Evolutionary conservation across 2,329 filamentous ascomycete species (phyloP).

Genomic region (Aspergillus novoparasiticus): DNA sequence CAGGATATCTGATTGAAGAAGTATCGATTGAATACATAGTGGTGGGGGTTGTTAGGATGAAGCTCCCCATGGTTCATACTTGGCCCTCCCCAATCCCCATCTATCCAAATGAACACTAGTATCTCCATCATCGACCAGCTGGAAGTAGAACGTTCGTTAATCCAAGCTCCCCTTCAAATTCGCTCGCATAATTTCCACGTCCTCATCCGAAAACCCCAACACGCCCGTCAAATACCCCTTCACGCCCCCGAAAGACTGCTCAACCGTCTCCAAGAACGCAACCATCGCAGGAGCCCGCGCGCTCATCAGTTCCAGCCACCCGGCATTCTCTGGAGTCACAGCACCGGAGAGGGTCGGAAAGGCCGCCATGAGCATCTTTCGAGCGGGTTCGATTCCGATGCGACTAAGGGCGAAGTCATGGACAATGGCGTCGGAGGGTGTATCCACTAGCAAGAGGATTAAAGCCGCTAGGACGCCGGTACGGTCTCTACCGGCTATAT

Average conservation of each 20-base stretch:
- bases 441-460: conserved; percentile 64
- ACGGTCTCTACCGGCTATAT: conserved; percentile 74
- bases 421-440: conserved; percentile 60
- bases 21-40: too few species aligned
- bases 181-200: conserved; percentile 24
- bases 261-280: conserved; percentile 28
- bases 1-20: too few species aligned
- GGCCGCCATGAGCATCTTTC: conserved; percentile 22
- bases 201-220: conserved; percentile 24
- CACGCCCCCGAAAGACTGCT: conserved; percentile 24
- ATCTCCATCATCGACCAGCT: too few species aligned
- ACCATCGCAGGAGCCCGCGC: conserved; percentile 27
- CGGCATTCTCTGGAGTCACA: conserved; percentile 24
- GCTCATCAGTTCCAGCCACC: conserved; percentile 29
- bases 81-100: background rate
- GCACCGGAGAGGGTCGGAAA: conserved; percentile 21
- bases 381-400: conserved; percentile 26
- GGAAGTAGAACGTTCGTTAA: background rate
- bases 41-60: too few species aligned
- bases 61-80: background rate
- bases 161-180: conserved; percentile 16
- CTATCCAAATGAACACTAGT: background rate
- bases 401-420: conserved; percentile 61
- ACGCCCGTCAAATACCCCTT: conserved; percentile 23
- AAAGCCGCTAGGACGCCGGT: conserved; percentile 73